These are phyloP conservation scores for Ceratocystis harringtonii DNA, from an alignment of 2,329 filamentous ascomycete species.

Conservation along the genomic window DNA sequence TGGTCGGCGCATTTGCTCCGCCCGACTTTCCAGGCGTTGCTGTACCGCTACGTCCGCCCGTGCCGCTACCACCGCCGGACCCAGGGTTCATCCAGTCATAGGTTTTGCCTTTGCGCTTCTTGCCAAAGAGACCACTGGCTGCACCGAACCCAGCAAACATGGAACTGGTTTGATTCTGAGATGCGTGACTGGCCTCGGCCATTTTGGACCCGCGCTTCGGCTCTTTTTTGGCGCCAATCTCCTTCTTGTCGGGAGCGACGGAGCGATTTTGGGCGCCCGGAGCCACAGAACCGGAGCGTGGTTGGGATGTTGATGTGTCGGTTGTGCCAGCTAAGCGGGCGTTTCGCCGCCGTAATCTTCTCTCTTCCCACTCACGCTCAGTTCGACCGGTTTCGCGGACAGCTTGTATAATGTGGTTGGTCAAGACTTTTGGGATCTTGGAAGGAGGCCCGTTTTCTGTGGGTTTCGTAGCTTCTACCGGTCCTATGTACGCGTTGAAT, in stretches of 20 bases:
- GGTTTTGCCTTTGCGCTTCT: slow-evolving; percentile 49
- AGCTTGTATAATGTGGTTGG: slow-evolving; percentile 34
- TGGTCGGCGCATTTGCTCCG: slow-evolving; percentile 21
- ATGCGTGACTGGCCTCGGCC: slow-evolving; percentile 63
- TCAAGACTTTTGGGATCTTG: slow-evolving; percentile 36
- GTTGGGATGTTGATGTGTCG: slow-evolving; percentile 33
- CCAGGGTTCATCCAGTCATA: slow-evolving; percentile 59
- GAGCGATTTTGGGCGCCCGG: slow-evolving; percentile 44
- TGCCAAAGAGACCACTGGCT: slow-evolving; percentile 40
- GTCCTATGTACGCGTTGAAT: slow-evolving; percentile 15
- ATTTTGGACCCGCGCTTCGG: slow-evolving; percentile 63
- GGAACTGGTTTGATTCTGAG: slow-evolving; percentile 69
- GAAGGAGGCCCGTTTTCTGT: slow-evolving; percentile 24
- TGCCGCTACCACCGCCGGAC: slow-evolving; percentile 27
- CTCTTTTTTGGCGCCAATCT: slow-evolving; percentile 68
- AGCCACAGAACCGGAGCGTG: slow-evolving; percentile 41
- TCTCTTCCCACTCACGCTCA: slow-evolving; percentile 60
- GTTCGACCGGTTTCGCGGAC: slow-evolving; percentile 48
- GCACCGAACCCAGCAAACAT: slow-evolving; percentile 54
- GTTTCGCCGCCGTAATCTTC: slow-evolving; percentile 50
- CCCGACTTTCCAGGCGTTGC: slow-evolving; percentile 33
- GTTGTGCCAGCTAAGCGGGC: slow-evolving; percentile 44
- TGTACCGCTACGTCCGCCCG: slow-evolving; percentile 29
- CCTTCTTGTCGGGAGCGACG: slow-evolving; percentile 51
- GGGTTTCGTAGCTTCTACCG: slow-evolving; percentile 17